Conservation (phyloP, 228 moss, liverwort and hornwort species). For the Sphagnum magellanicum region DNA sequence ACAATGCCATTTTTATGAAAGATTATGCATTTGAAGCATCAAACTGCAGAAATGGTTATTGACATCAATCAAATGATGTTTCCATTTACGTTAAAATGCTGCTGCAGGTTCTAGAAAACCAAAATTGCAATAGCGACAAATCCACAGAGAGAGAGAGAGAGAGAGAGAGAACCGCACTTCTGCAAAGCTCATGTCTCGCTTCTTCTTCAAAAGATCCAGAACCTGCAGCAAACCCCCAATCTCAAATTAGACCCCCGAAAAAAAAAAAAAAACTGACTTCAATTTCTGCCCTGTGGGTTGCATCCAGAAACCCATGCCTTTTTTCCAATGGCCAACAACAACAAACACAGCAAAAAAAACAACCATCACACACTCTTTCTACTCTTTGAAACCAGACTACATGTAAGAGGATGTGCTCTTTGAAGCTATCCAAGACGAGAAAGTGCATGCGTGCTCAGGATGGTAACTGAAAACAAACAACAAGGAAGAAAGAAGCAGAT, state of each 20-base stretch:
- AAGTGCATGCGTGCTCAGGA: background rate
- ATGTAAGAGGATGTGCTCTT: background rate
- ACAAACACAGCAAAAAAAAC: background rate
- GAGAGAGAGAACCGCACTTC: conserved; percentile 37
- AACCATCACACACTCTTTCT: background rate
- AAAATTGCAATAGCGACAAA: background rate
- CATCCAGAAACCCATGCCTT: background rate
- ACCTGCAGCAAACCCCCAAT: conserved; percentile 30
- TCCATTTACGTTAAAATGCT: conserved; percentile 1
- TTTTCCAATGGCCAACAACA: background rate
- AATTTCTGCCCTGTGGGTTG: background rate
- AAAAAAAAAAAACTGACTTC: background rate
- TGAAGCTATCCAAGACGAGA: background rate
- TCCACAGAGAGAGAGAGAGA: background rate
- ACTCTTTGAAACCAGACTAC: background rate
- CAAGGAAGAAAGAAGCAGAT: background rate
- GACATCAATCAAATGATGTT: background rate
- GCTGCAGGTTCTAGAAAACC: background rate
- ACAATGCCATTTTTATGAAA: background rate
- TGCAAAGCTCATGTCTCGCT: conserved; percentile 87
- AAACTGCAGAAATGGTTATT: background rate
- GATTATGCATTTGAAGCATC: background rate
- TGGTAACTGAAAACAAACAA: background rate
- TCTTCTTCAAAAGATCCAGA: conserved; percentile 77
- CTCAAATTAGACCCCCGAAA: background rate